Evolutionary conservation across 208 protist species (phyloP), one percentile per base, ranked within the genome.

Genomic region (Crithidia mellificae): DNA sequence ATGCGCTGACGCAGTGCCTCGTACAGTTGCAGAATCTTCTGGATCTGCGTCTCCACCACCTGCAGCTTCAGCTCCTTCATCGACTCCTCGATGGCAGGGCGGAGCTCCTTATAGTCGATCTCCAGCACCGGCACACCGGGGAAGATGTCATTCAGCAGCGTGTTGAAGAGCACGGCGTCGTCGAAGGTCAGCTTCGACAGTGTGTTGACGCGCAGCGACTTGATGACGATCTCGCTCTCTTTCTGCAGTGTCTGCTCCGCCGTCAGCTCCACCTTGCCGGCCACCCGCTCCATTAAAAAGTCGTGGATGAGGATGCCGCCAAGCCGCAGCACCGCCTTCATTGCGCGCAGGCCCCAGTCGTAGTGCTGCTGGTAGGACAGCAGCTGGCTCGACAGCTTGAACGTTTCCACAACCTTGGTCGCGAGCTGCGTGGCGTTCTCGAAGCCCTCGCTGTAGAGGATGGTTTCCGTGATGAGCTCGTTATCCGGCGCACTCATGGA

Each of bases 401-500:
- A 99, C 27, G 98, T 87, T 51, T 89, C 78, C 27, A 99, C 97
- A 19, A 98, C 92, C 81, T 98, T 98, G 38, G 84, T 85, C 4
- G 93, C 84, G 24, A 99, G 81, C 11, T 90, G 83, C 58, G 91
- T 98, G 6, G 97, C 98, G 71, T 98, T 85, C 56, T 91, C 85
- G 74, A 99, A 99, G 20, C 98, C 98, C 73, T 99, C 97, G 61
- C 96, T 97, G 77, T 94, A 98, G 27, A 99, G 87, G 66, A 99
- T 98, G 1, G 98, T 98, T 81, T 99, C 97, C 19, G 94, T 91
- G 61, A 99, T 99, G 15, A 99, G 85, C 59, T 98, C 93, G 74
- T 98, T 98, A 82, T 99, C 98, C 2, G 98, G 98, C n/a, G 81
- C 92, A 53, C 93, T 92, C 98, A 99, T 99, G n/a, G 98, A 97